Conservation (phyloP, 305 asterid species). For the Salvia sclarea region DNA sequence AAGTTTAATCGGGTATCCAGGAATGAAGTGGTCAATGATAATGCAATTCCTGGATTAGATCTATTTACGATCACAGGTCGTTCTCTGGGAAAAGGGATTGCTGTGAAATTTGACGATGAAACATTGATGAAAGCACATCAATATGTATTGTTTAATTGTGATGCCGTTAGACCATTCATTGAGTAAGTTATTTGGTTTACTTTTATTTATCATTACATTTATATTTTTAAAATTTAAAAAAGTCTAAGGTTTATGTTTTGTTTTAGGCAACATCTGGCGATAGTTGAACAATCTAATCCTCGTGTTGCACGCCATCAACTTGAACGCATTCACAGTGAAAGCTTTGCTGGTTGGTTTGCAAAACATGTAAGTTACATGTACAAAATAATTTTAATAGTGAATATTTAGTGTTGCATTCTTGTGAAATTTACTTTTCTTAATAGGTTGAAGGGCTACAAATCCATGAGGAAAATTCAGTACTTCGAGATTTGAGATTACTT, state of each 20-base stretch:
- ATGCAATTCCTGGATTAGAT: background rate
- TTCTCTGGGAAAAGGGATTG: constrained; percentile 4
- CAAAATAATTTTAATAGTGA: background rate
- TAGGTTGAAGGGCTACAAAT: background rate
- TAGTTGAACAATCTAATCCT: background rate
- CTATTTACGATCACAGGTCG: background rate
- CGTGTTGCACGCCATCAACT: background rate
- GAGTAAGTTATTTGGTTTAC: background rate
- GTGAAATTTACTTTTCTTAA: background rate
- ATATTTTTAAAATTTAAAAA: background rate
- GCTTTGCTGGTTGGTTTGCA: constrained; percentile 14
- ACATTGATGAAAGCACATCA: background rate
- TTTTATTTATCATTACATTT: background rate
- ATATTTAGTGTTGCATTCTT: too few species aligned
- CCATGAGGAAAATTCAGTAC: background rate
- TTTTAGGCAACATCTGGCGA: too few species aligned
- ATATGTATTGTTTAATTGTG: background rate
- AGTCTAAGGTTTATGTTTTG: background rate
- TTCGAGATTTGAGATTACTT: background rate
- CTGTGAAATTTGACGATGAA: background rate
- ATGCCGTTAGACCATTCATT: too few species aligned
- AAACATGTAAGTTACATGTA: background rate
- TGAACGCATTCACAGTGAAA: constrained; percentile 9
- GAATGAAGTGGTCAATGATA: background rate
- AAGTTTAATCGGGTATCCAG: background rate